Evolutionary conservation across 2,329 filamentous ascomycete genomes (phyloP).

Genomic region (Paecilomyces sp.): DNA sequence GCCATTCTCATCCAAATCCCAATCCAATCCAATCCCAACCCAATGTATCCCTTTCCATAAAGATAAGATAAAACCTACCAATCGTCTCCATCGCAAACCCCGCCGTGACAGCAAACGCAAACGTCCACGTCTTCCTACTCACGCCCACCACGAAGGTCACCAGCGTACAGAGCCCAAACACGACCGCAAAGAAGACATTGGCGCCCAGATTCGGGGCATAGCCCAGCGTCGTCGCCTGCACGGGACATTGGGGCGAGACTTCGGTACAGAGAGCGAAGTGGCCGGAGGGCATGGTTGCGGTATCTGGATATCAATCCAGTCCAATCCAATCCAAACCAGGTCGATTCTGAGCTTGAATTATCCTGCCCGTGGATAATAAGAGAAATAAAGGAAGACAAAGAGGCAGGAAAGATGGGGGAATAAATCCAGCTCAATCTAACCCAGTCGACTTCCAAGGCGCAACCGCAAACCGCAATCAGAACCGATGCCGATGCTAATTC

Average conservation of each 20-base stretch:
- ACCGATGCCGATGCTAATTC: too few relatives aligned
- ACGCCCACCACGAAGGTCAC: conserved; percentile 40
- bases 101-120: conserved; percentile 37
- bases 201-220: conserved; percentile 42
- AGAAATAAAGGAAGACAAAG: too few relatives aligned
- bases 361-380: too few relatives aligned
- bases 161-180: conserved; percentile 40
- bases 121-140: conserved; percentile 45
- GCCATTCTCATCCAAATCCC: background rate
- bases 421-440: too few relatives aligned
- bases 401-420: too few relatives aligned
- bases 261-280: conserved; percentile 21
- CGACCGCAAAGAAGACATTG: conserved; percentile 40
- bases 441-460: too few relatives aligned
- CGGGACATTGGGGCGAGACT: conserved; percentile 25
- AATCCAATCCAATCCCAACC: background rate
- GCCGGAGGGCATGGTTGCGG: background rate
- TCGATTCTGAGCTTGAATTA: too few relatives aligned
- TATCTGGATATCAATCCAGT: background rate
- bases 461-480: too few relatives aligned
- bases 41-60: background rate
- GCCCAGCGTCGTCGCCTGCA: conserved; percentile 36
- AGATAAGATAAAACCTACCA: conserved; percentile 12
- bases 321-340: too few relatives aligned
- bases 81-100: conserved; percentile 41